Conservation (phyloP, 2,329 filamentous ascomycete species). For the Aspergillus sp. region DNA sequence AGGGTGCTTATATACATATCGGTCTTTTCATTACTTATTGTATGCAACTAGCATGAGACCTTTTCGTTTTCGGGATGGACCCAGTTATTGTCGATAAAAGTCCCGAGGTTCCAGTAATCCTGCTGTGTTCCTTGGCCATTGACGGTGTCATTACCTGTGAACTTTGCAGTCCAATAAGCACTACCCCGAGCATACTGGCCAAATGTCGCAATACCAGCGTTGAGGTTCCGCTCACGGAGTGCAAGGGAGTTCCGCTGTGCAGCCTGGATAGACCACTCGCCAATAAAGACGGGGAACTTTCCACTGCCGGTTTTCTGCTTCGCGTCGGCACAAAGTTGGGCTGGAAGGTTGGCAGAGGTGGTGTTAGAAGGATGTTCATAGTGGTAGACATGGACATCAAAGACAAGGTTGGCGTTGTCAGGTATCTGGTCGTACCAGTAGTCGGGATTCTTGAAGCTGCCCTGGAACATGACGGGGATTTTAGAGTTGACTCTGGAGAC, state of each 20-base stretch:
- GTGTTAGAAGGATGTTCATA: slow-evolving; percentile 13
- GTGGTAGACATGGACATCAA: slow-evolving; percentile 22
- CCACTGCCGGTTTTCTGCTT: slow-evolving; percentile 7
- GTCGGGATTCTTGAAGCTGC: slow-evolving; percentile 16
- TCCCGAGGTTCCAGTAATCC: slow-evolving; percentile 14
- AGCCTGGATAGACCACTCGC: slow-evolving; percentile 19
- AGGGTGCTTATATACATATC: not conserved
- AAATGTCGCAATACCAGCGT: slow-evolving; percentile 10
- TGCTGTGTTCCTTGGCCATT: slow-evolving; percentile 8
- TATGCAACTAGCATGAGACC: not conserved
- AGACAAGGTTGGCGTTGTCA: slow-evolving; percentile 14
- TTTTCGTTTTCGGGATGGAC: slow-evolving; percentile 1
- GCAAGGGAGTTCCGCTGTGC: slow-evolving; percentile 10
- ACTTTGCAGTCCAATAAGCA: slow-evolving; percentile 17
- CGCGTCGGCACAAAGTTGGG: slow-evolving; percentile 14
- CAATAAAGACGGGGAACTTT: slow-evolving; percentile 18
- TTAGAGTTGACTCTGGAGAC: slow-evolving; percentile 10
- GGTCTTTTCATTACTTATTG: not conserved
- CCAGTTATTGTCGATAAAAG: slow-evolving; percentile 10
- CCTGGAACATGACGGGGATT: slow-evolving; percentile 22
- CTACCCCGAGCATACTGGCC: slow-evolving; percentile 13
- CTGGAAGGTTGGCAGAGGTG: slow-evolving; percentile 11
- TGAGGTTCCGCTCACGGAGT: slow-evolving; percentile 10
- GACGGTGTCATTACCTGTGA: slow-evolving; percentile 9
- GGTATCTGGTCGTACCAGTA: slow-evolving; percentile 17